Conservation (phyloP, 805 yeast species). For the Ogataea salicorniae region DNA sequence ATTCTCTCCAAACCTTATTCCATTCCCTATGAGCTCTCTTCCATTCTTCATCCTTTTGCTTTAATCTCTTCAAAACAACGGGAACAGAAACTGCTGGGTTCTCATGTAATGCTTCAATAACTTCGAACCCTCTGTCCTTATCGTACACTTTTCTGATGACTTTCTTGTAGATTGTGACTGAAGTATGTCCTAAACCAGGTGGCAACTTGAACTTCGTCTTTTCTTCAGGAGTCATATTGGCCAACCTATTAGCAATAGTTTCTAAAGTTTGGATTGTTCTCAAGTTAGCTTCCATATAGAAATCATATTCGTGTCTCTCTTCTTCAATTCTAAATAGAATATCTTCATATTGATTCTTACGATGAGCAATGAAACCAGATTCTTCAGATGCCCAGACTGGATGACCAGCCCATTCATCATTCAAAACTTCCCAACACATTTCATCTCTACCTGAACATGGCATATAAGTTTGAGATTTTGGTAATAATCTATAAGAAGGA, state of each 20-base stretch:
- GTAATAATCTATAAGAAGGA: conserved; percentile 88
- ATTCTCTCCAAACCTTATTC: conserved; percentile 98
- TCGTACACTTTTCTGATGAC: conserved; percentile 90
- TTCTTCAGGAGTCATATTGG: conserved; percentile 89
- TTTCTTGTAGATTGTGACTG: conserved; percentile 87
- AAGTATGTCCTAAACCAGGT: conserved; percentile 88
- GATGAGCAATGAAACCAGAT: conserved; percentile 97
- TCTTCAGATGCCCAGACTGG: conserved; percentile 99
- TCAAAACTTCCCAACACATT: conserved; percentile 97
- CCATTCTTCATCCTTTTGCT: conserved; percentile 99
- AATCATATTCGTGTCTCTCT: conserved; percentile 96
- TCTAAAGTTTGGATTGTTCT: conserved; percentile 94
- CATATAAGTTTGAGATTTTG: conserved; percentile 91
- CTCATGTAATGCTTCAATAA: conserved; percentile 91
- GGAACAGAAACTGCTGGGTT: conserved; percentile 96
- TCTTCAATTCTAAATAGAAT: conserved; percentile 92
- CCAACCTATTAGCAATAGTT: conserved; percentile 89
- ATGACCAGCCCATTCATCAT: conserved; percentile 99
- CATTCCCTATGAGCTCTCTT: conserved; percentile 96
- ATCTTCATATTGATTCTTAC: conserved; percentile 97
- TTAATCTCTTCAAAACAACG: conserved; percentile 82
- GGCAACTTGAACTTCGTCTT: conserved; percentile 81
- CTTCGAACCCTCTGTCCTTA: conserved; percentile 88
- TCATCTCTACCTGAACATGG: conserved; percentile 98
- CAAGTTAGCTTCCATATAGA: conserved; percentile 88